Base-by-base conservation (phyloP, 2,329 filamentous ascomycete genomes). In the Colletotrichum acutatum region DNA sequence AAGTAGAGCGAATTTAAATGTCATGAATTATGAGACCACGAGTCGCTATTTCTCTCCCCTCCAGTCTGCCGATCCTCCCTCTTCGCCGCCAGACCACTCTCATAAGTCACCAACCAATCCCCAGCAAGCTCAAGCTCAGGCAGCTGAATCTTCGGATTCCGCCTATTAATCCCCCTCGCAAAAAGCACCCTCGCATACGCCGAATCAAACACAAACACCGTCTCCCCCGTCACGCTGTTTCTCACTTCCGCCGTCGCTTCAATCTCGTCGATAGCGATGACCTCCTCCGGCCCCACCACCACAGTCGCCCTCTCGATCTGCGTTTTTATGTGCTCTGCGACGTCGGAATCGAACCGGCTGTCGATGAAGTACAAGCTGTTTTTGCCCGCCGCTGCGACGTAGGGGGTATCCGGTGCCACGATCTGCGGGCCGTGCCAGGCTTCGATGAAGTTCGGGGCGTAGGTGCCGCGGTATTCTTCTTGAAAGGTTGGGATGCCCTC, bases 351-450 rank as follows among this genome's bases (percentile, higher is more conserved):
- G 16, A 69, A 62, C 1, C 70, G 72, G 22, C 72, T 74, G 46
- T 76, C 74, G 32, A 76, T 71, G n/a, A 72, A 76, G 63, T 76
- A 71, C 6, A 75, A 56, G 12, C 64, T 53, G 37, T 72, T 71
- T 3, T 19, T 19, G 49, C 75, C 70, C 7, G 62, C 65, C 12
- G 68, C 75, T 19, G 72, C 74, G 2, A 76, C 70, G 63, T 75
- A 76, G 3, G 72, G 75, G 1, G 75, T 69, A 4, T 75, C 61
- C 19, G 75, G 75, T 7, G 74, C 75, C 4, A 76, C 70, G 42
- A 76, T 71, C 53, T 76, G 72, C 1, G 42, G 74, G 4, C 66
- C 65, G 24, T 42, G 19, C 59, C 67, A 60, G n/a, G 59, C 24
- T 12, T 69, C 49, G 63, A 75, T 14, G 22, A 75, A 69, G 3